Conservation (phyloP, 2,329 filamentous ascomycete species). For the Colletotrichum phormii region DNA sequence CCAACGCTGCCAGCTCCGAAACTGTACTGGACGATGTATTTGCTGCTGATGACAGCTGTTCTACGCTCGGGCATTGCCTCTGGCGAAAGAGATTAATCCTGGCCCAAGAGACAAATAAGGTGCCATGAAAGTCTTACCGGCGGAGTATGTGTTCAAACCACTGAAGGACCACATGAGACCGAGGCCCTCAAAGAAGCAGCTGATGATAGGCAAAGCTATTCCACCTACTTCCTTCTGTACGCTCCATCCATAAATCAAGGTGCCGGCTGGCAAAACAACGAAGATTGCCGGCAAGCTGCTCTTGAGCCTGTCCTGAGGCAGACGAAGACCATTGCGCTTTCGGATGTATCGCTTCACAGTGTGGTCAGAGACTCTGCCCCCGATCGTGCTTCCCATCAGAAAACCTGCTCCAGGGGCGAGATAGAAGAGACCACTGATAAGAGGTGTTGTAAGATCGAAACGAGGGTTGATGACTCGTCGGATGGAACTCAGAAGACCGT, state of each 20-base stretch:
- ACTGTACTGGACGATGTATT: slow-evolving; percentile 38
- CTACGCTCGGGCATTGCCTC: slow-evolving; percentile 36
- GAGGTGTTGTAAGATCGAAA: slow-evolving; percentile 71
- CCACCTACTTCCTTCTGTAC: slow-evolving; percentile 46
- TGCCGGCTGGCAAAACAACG: slow-evolving; percentile 70
- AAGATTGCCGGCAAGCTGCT: slow-evolving; percentile 70
- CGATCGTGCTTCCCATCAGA: slow-evolving; percentile 73
- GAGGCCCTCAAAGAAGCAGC: slow-evolving; percentile 46
- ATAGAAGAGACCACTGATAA: slow-evolving; percentile 77
- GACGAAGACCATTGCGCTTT: slow-evolving; percentile 63
- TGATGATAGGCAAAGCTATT: slow-evolving; percentile 48
- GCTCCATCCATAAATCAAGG: slow-evolving; percentile 77
- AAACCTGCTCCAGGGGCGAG: slow-evolving; percentile 77
- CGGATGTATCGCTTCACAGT: slow-evolving; percentile 70
- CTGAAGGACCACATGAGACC: slow-evolving; percentile 52
- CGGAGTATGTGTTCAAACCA: slow-evolving; percentile 53
- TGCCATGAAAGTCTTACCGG: slow-evolving; percentile 41
- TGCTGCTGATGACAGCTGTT: slow-evolving; percentile 37
- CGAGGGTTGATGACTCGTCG: slow-evolving; percentile 78
- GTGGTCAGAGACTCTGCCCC: slow-evolving; percentile 76
- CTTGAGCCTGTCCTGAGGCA: slow-evolving; percentile 77
- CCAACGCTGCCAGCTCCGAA: slow-evolving; percentile 57
- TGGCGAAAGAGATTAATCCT: background rate
- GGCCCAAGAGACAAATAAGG: too few species aligned
- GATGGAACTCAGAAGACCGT: slow-evolving; percentile 74